Evolutionary conservation across 2,329 filamentous ascomycete genomes (phyloP), one percentile per base, ranked within the genome.

Genomic region (Huntiella abstrusa): DNA sequence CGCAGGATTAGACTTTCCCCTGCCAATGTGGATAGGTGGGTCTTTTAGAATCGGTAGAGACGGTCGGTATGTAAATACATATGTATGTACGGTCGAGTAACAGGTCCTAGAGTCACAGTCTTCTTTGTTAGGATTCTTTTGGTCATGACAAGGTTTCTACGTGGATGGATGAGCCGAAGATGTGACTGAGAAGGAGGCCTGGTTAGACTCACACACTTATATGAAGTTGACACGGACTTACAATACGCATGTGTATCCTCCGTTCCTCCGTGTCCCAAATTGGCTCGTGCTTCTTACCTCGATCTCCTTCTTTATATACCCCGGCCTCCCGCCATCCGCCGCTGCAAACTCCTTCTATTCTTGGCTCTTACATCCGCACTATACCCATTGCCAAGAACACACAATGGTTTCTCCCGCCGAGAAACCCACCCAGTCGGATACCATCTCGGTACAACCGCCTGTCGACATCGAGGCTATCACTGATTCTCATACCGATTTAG

Each of bases 401-500:
- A 46, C 28, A 19, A 13, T 11, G 13, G 28, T 10, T 11, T 33
- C 45, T 13, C 8, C 12, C 37, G 4, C 12, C 34, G 22, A 10
- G 22, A 28, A 28, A 7, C 1, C 22, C 22, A 4, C 22, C 7
- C 39, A 38, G 37, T 43, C 46, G 16, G 36, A 38, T 28, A 28
- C 6, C 17, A 1, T 19, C 17, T 19, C 17, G 17, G 17, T 5
- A 28, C 22, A 28, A 10, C 22, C 22, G 3, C 22, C 22, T 7
- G 7, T 10, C 22, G 22, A 28, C 8, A 28, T 28, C 7, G 22
- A 28, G 22, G 22, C 22, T 28, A 28, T 10, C 8, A 33, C 22
- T 16, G 33, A 51, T 34, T 37, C 19, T 17, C 41, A 41, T n/a
- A 28, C 41, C 39, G 40, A 43, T 10, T 33, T 37, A 17, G 43